Percentiles rank a stretch among this genome's conserved stretches.
These are phyloP conservation scores for Penicillium freii DNA, from an alignment of 2,329 filamentous ascomycete species.

Conservation along the genomic window DNA sequence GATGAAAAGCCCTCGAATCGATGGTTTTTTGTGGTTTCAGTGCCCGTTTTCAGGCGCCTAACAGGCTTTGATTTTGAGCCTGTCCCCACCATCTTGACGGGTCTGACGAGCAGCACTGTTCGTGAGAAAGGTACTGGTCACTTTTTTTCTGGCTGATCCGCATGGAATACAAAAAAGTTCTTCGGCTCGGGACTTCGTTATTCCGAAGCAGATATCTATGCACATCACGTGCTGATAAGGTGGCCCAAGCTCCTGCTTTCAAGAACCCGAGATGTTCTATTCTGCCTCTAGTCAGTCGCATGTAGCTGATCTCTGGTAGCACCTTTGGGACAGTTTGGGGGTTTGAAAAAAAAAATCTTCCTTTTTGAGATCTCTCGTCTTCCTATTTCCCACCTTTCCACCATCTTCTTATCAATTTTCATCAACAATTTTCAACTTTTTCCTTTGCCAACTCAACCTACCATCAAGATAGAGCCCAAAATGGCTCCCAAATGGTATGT, in stretches of 20 bases:
- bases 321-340: not conserved
- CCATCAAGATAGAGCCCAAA: not conserved
- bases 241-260: constrained; percentile 38
- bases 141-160: constrained; percentile 18
- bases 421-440: not conserved
- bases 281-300: not conserved
- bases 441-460: not conserved
- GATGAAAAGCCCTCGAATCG: constrained; percentile 87
- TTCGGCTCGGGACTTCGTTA: constrained; percentile 31
- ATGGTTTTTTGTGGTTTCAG: constrained; percentile 76
- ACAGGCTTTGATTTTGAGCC: constrained; percentile 67
- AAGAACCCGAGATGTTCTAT: constrained; percentile 5
- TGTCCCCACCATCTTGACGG: constrained; percentile 49
- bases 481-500: constrained; percentile 61
- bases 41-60: constrained; percentile 66
- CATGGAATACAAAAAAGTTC: constrained; percentile 40
- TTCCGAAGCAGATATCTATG: constrained; percentile 30
- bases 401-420: not conserved
- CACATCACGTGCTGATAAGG: constrained; percentile 28
- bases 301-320: not conserved
- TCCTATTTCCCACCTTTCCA: not conserved
- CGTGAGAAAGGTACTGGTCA: constrained; percentile 21
- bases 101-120: constrained; percentile 28
- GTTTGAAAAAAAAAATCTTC: not conserved
- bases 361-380: not conserved